Evolutionary conservation across 2,329 filamentous ascomycete species (phyloP).

Genomic region (Colletotrichum melonis): DNA sequence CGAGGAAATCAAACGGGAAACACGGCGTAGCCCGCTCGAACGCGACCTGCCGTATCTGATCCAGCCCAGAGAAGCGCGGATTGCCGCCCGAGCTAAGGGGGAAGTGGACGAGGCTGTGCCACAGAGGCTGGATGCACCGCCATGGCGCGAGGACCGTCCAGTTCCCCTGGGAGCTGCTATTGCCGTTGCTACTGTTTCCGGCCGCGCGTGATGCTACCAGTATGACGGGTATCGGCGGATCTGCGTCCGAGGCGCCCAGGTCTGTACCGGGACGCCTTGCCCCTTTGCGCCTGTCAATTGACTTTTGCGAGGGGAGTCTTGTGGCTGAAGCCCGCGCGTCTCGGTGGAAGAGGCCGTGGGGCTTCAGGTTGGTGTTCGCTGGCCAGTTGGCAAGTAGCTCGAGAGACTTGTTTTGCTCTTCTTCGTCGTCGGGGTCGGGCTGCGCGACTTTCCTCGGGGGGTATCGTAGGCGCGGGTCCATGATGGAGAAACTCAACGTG

Average conservation of each 20-base stretch:
- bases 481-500: conserved; percentile 77
- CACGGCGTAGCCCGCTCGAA: conserved; percentile 84
- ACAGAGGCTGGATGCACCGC: conserved; percentile 87
- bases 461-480: conserved; percentile 84
- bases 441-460: conserved; percentile 71
- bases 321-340: conserved; percentile 73
- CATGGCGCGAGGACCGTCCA: conserved; percentile 92
- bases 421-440: conserved; percentile 49
- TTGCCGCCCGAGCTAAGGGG: conserved; percentile 84
- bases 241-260: conserved; percentile 66
- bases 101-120: conserved; percentile 87
- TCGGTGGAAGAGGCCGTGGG: conserved; percentile 75
- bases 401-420: conserved; percentile 58
- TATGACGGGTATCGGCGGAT: conserved; percentile 83
- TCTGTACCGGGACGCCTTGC: conserved; percentile 71
- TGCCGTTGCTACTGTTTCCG: neutral
- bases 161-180: conserved; percentile 68
- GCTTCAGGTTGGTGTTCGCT: conserved; percentile 61
- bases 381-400: conserved; percentile 76
- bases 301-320: conserved; percentile 78
- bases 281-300: conserved; percentile 81
- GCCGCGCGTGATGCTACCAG: conserved; percentile 70
- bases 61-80: conserved; percentile 83
- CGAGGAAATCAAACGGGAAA: conserved; percentile 89
- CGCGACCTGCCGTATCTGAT: conserved; percentile 81